Base-by-base conservation (phyloP, 2,329 filamentous ascomycete species). In the Periconia macrospinosa region DNA sequence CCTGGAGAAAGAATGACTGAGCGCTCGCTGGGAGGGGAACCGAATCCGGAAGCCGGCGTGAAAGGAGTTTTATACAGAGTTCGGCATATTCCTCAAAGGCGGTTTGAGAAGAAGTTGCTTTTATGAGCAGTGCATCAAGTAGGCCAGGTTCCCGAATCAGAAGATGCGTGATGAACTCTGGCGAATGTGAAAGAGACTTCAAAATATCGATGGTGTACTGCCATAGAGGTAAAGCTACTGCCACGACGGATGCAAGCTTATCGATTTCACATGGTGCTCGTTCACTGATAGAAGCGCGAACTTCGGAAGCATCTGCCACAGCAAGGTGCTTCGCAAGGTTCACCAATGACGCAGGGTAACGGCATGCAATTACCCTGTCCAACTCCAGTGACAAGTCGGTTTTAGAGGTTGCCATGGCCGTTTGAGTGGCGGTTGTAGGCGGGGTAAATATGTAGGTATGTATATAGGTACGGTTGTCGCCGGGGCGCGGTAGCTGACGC, bases 161-260 rank as follows among this genome's bases (percentile, higher is more conserved):
- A 14, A 74, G 50, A 23, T 63, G 55, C 44, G 71, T 50, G 50
- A 60, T 65, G 35, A 75, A 73, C 17, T 70, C 66, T 3, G 61
- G 49, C 15, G 69, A 67, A 47, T 64, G 33, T 37, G 33, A 77
- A 30, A 86, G 76, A 37, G 61, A 66, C n/a, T 76, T 67, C 40
- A 86, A 66, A 27, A 85, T 71, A 30, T 75, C 70, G 51, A 84
- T 61, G 6, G 81, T 76, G 55, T 80, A 79, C 3, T 78, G 73
- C 69, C 81, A 83, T 44, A 78, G 75, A 33, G 79, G 75, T 35
- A 85, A 67, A 23, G 78, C 79, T 54, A 81, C 77, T 30, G 80
- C 65, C n/a, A 83, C 58, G 17, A 69, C 58, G n/a, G 57, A 56
- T 14, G 65, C 68, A 41, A 86, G 68, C 19, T 70, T 66, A 11